Evolutionary conservation across 2,329 filamentous ascomycete genomes (phyloP), one percentile per base, ranked within the genome.

Genomic region (Stachybotrys chlorohalonatus): DNA sequence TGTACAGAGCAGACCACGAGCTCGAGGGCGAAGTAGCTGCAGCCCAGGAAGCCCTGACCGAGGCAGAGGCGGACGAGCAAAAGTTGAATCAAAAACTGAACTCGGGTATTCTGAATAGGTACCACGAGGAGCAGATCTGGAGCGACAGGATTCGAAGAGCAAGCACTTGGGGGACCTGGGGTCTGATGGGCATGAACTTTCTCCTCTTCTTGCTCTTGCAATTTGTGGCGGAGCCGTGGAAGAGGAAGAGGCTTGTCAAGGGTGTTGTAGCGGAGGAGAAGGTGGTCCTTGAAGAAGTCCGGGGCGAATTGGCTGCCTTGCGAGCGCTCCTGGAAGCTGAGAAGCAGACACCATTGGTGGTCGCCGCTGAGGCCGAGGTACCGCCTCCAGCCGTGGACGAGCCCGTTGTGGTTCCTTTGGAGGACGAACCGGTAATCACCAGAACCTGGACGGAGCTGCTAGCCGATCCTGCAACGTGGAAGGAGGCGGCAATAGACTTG

Each of bases 91-190:
- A 85, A 53, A 82, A 85, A 63, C 75, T 99, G 53, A 93, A 88
- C 67, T 85, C 87, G 58, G 85, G 86, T 52, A 96, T 97, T 63
- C 76, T 96, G 52, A 88, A 88, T 58, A 84, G 95, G 57, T 99
- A 99, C 71, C 94, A 99, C 70, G 94, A 99, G 73, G 94, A 99
- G 75, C 94, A 99, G 75, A 95, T 99, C 55, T 99, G 94, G 94
- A 95, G 90, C 66, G 94, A 99, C 69, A 93, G 95, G 63, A 99
- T 99, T 67, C 81, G 94, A 42, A 81, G 94, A 60, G 96, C 96
- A 78, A 94, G 89, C 68, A 99, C 94, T 0, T 99, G 94, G 94
- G 93, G 95, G 42, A 99, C 94, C 0, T 97, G 95, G 85, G 94
- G 93, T 0, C 75, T 99, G 58, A 99, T 99, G 94, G 93, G 93